Evolutionary conservation across 192 early-diverging fungal species (phyloP).

Genomic region (Paraglomus brasilianum): DNA sequence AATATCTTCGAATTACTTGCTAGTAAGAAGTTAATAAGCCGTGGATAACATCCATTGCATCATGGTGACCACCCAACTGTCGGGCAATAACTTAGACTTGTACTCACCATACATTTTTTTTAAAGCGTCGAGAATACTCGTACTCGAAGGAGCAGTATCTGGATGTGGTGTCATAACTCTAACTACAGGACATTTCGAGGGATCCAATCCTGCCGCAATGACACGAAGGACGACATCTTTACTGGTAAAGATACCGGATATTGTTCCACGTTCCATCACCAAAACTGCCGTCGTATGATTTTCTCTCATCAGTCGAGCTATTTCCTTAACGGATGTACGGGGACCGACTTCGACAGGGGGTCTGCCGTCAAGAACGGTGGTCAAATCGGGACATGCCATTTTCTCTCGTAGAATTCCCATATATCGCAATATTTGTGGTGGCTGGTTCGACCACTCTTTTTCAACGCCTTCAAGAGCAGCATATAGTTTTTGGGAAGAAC

Average conservation of each 20-base stretch:
- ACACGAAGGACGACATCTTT: conserved; percentile 87
- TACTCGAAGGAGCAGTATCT: conserved; percentile 68
- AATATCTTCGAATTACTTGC: background rate
- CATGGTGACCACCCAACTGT: too few species aligned
- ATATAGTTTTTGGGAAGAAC: conserved; percentile 76
- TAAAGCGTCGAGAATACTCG: conserved; percentile 78
- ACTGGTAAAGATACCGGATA: conserved; percentile 92
- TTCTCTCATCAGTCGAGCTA: conserved; percentile 73
- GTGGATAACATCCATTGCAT: background rate
- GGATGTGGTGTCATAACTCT: conserved; percentile 97
- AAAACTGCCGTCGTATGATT: conserved; percentile 72
- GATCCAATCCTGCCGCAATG: conserved; percentile 84
- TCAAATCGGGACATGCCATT: conserved; percentile 91
- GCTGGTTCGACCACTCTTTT: conserved; percentile 73
- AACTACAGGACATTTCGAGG: conserved; percentile 87
- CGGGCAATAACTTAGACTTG: background rate
- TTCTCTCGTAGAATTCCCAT: conserved; percentile 73
- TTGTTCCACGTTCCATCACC: conserved; percentile 65
- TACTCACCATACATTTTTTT: conserved; percentile 76
- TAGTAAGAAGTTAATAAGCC: background rate
- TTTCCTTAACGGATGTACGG: conserved; percentile 67
- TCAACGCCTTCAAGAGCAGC: conserved; percentile 80
- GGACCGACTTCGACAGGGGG: conserved; percentile 61
- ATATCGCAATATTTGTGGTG: conserved; percentile 68
- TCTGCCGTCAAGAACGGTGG: conserved; percentile 69